Evolutionary conservation across 2,329 filamentous ascomycete genomes (phyloP).

Genomic region (Sclerotiophoma versabilis): DNA sequence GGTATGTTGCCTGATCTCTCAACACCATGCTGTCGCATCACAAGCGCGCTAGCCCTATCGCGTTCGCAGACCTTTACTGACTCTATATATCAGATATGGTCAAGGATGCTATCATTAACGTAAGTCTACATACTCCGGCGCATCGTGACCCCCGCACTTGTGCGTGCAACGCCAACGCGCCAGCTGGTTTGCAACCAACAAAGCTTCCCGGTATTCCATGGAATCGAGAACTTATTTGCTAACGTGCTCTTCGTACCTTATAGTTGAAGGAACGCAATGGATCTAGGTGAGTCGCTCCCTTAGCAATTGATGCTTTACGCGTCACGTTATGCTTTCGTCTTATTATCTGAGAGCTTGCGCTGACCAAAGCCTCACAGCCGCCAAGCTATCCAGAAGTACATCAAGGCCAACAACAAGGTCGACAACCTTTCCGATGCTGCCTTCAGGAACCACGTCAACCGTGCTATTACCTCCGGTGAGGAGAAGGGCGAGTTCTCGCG

Average conservation of each 20-base stretch:
- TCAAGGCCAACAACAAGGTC: constrained; percentile 74
- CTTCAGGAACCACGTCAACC: constrained; percentile 83
- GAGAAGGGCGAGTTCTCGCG: constrained; percentile 87
- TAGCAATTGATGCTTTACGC: constrained; percentile 30
- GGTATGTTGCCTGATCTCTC: constrained; percentile 61
- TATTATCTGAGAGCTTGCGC: constrained; percentile 32
- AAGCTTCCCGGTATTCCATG: constrained; percentile 19
- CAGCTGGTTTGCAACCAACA: constrained; percentile 40
- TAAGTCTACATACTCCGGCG: constrained; percentile 65
- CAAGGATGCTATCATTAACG: constrained; percentile 73
- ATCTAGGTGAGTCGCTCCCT: constrained; percentile 65
- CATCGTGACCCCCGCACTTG: constrained; percentile 51
- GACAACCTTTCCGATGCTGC: constrained; percentile 60
- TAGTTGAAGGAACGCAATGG: constrained; percentile 75
- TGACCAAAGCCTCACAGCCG: constrained; percentile 60
- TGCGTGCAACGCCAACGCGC: constrained; percentile 45
- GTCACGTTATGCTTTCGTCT: constrained; percentile 36
- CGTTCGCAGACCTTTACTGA: constrained; percentile 65
- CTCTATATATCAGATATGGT: constrained; percentile 68
- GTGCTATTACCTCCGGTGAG: constrained; percentile 80
- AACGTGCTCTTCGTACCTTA: constrained; percentile 54
- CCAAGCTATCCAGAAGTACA: constrained; percentile 78
- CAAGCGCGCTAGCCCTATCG: constrained; percentile 44
- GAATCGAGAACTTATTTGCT: constrained; percentile 48
- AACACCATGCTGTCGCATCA: constrained; percentile 56